Evolutionary conservation across 192 early-diverging fungal species (phyloP).

Genomic region (Mortierella antarctica): DNA sequence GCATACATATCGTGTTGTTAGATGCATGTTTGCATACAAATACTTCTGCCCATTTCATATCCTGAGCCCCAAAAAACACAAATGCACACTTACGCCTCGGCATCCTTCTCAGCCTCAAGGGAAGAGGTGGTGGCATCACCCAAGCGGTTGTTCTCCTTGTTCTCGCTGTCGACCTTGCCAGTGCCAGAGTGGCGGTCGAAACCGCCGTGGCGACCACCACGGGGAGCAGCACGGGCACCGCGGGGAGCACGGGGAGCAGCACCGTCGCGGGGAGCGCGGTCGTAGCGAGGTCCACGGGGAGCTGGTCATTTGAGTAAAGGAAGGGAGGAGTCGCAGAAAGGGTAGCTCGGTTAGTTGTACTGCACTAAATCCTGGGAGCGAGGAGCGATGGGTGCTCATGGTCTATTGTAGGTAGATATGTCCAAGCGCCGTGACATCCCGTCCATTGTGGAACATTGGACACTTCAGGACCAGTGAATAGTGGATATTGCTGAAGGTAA

Average conservation of each 20-base stretch:
- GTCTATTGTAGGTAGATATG: too few relatives aligned
- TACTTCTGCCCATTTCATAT: conserved; percentile 8
- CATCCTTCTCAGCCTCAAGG: conserved; percentile 64
- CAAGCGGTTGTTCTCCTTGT: conserved; percentile 94
- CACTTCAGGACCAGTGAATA: too few relatives aligned
- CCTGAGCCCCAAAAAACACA: background rate
- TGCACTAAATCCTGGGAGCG: background rate
- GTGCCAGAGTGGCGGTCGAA: conserved; percentile 90
- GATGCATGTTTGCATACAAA: background rate
- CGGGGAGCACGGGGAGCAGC: conserved; percentile 51
- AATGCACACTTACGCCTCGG: conserved; percentile 57
- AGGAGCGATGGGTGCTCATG: too few relatives aligned
- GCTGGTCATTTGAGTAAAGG: conserved; percentile 7
- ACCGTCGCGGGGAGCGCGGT: conserved; percentile 53
- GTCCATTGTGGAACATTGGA: too few relatives aligned
- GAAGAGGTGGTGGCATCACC: conserved; percentile 73
- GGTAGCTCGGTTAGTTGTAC: background rate
- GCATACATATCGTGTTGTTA: background rate
- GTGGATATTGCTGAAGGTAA: too few relatives aligned
- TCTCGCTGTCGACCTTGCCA: conserved; percentile 81
- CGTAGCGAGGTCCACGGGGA: conserved; percentile 52
- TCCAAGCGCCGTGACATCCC: too few relatives aligned
- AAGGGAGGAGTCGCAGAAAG: conserved; percentile 4
- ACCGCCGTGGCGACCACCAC: conserved; percentile 64
- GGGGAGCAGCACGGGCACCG: conserved; percentile 56